A percentile compares a stretch with the other conserved stretches of the same genome.
Evolutionary conservation across 225 moss, liverwort and hornwort genomes (phyloP).

Genomic region (Asterella californica): DNA sequence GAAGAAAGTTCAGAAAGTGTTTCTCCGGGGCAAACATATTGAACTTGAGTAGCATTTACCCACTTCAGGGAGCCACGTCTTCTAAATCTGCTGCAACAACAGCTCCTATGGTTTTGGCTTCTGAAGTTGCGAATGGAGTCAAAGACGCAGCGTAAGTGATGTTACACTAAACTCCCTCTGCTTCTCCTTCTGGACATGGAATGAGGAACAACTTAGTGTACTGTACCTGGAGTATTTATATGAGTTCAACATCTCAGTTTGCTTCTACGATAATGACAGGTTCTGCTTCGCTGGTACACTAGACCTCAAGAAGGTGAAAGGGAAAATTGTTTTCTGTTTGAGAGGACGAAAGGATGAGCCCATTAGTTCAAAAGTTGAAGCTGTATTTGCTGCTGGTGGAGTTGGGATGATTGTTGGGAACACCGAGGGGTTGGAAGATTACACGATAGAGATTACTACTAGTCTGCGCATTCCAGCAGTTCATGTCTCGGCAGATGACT

Average conservation of each 20-base stretch:
- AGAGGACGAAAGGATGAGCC: background rate
- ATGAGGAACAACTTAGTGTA: too few relatives aligned
- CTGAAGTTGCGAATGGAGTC: background rate
- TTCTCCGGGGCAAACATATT: too few relatives aligned
- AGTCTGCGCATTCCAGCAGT: background rate
- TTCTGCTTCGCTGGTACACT: background rate
- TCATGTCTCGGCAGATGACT: background rate
- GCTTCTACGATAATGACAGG: background rate
- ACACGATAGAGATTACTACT: background rate
- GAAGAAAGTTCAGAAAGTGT: too few relatives aligned
- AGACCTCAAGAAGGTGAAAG: background rate
- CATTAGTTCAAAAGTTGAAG: background rate
- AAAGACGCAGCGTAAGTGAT: too few relatives aligned
- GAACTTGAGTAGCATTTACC: background rate
- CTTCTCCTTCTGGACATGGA: background rate
- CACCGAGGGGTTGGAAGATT: background rate
- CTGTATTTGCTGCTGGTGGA: too few relatives aligned
- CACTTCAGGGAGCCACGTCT: too few relatives aligned
- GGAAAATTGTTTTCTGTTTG: slow-evolving; percentile 20
- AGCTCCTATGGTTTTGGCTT: slow-evolving; percentile 4
- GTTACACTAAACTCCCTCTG: background rate
- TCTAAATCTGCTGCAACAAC: too few relatives aligned
- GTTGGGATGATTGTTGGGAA: slow-evolving; percentile 17
- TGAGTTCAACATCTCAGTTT: background rate
- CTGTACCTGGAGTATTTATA: too few relatives aligned